Conservation (phyloP, 2,329 filamentous ascomycete genomes). For the Cladosporium sp. region DNA sequence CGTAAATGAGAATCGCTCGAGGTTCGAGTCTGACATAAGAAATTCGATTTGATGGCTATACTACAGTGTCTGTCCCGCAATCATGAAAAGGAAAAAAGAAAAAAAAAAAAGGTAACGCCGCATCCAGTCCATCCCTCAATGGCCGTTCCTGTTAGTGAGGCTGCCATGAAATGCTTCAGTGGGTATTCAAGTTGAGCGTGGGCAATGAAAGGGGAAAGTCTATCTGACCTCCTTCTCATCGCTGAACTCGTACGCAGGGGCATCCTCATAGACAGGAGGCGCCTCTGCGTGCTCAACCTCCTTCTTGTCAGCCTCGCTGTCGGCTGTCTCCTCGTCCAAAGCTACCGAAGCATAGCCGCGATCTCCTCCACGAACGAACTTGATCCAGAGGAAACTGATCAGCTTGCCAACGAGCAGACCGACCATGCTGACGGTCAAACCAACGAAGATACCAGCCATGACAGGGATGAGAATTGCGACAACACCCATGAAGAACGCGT, state of each 20-base stretch:
- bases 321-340: conserved; percentile 24
- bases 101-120: conserved; percentile 9
- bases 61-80: conserved; percentile 1
- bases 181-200: not conserved
- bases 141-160: conserved; percentile 6
- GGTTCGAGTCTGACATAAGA: not conserved
- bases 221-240: conserved; percentile 23
- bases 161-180: not conserved
- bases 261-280: conserved; percentile 37
- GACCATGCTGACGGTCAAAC: conserved; percentile 65
- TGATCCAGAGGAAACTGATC: conserved; percentile 60
- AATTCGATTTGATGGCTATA: conserved; percentile 12
- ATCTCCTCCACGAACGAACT: conserved; percentile 51
- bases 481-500: conserved; percentile 53
- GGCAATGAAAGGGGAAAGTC: not conserved
- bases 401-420: conserved; percentile 67
- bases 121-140: not conserved
- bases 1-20: not conserved
- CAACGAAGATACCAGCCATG: conserved; percentile 67
- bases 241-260: conserved; percentile 35
- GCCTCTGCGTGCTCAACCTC: conserved; percentile 26
- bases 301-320: not conserved
- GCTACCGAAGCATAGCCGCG: conserved; percentile 35
- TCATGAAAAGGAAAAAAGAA: not conserved
- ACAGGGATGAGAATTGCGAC: conserved; percentile 67